A percentile compares a stretch with the other conserved stretches of the same genome.
Conservation (phyloP, 2,329 filamentous ascomycete species). For the Pyrenochaeta sp. region DNA sequence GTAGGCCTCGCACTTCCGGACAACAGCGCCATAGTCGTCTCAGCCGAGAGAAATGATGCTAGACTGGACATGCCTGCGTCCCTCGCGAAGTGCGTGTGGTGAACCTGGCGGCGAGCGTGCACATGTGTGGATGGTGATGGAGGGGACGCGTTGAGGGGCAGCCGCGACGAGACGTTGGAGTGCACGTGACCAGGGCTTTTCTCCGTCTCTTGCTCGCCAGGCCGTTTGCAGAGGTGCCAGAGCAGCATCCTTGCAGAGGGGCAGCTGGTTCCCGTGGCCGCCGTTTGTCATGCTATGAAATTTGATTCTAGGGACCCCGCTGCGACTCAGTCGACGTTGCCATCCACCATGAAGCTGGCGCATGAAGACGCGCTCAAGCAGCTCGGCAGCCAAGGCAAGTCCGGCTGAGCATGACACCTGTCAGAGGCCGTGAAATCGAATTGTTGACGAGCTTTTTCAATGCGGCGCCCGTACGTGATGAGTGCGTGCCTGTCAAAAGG, state of each 20-base stretch:
- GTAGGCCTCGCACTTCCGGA: constrained; percentile 38
- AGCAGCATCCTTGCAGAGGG: no score
- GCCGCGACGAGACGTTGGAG: neutral
- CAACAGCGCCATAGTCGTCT: constrained; percentile 38
- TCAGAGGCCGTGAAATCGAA: constrained; percentile 6
- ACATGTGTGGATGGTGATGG: constrained; percentile 6
- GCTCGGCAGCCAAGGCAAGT: constrained; percentile 3
- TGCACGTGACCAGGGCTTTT: constrained; percentile 4
- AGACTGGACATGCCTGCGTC: constrained; percentile 18
- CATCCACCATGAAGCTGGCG: neutral
- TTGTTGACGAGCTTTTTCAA: neutral
- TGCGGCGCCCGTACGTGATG: neutral
- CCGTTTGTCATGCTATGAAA: neutral
- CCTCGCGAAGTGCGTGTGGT: constrained; percentile 8
- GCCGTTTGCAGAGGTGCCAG: no score
- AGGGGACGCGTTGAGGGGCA: constrained; percentile 2
- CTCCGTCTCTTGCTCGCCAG: no score
- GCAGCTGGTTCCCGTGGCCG: no score
- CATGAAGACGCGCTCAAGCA: constrained; percentile 2
- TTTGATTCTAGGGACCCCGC: neutral
- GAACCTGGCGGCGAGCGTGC: constrained; percentile 9
- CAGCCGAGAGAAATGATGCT: constrained; percentile 28
- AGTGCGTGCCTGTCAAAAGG: constrained; percentile 1
- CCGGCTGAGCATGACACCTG: constrained; percentile 5
- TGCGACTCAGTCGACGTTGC: neutral